Percentiles rank a stretch among this genome's conserved stretches.
These are phyloP conservation scores for Bipolaris cookei DNA, from an alignment of 2,329 filamentous ascomycete species.

Conservation along the genomic window DNA sequence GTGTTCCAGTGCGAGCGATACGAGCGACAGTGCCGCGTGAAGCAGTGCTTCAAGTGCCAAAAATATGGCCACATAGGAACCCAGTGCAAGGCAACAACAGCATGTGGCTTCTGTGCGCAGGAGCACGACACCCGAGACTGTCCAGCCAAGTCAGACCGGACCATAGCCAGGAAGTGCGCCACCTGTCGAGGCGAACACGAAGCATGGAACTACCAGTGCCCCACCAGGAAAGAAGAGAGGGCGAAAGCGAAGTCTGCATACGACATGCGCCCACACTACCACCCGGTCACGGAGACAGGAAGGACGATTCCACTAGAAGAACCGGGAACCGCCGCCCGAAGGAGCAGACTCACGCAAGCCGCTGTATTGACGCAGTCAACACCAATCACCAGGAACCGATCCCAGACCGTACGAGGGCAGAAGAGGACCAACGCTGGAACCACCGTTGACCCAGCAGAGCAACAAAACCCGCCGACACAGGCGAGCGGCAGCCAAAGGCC, in stretches of 20 bases:
- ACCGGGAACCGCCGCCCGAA: not conserved
- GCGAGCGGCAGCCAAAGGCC: constrained; percentile 10
- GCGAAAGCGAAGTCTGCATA: constrained; percentile 19
- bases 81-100: no score
- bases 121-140: no score
- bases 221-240: no score
- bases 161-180: no score
- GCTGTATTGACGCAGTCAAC: not conserved
- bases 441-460: not conserved
- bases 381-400: constrained; percentile 7
- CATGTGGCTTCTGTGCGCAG: no score
- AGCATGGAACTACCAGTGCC: no score
- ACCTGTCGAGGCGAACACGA: no score
- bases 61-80: no score
- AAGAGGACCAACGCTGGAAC: constrained; percentile 15
- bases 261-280: constrained; percentile 15
- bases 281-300: constrained; percentile 7
- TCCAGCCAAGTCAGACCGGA: no score
- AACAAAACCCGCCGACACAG: constrained; percentile 2
- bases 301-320: not conserved
- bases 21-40: no score
- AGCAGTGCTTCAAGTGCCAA: no score
- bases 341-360: constrained; percentile 3
- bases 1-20: no score
- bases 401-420: constrained; percentile 9